Evolutionary conservation across 306 rosid genomes (phyloP), one percentile per base, ranked within the genome.

Genomic region (Dalbergia cultrata): DNA sequence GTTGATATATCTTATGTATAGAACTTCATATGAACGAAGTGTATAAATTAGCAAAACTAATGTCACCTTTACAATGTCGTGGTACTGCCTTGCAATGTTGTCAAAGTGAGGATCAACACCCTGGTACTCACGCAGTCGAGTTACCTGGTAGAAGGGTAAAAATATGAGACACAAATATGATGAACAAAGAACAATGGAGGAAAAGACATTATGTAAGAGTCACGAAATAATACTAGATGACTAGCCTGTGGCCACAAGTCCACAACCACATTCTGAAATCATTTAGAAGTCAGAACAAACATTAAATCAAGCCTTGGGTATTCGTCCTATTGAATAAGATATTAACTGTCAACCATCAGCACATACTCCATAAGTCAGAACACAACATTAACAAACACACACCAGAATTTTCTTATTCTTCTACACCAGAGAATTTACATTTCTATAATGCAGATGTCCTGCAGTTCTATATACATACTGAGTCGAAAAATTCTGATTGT

Each of bases 21-120:
- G 5, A 50, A 61, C 8, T 74, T 44, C 56, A 52, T 59, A 14
- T 16, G 60, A 61, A 60, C 16, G 31, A 50, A 43, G 47, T 64
- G 67, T 21, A 67, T 37, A 57, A 26, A 41, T 74, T 2, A 12
- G 61, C 37, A 35, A 41, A 70, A 67, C 3, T 19, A 65, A 17
- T 33, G 49, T 82, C 79, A 93, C 98, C 94, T 88, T 84, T 18
- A 93, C 90, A 57, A 92, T 84, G 64, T 91, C 98, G 6, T 87
- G 94, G 79, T 95, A 95, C 88, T 90, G 96, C 84, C 92, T 86
- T 2, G 97, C 97, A 74, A 95, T 93, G 50, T 84, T 81, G 85
- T 95, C 94, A 13, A 95, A 93, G 84, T 95, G 93, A 47, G 95
- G 92, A 86, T 95, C 98, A n/a, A 95, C 98, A 41, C 94, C 93